phyloP scores from a whole-genome alignment of 768 basidiomycete genomes.

The Galerina marginata region DNA sequence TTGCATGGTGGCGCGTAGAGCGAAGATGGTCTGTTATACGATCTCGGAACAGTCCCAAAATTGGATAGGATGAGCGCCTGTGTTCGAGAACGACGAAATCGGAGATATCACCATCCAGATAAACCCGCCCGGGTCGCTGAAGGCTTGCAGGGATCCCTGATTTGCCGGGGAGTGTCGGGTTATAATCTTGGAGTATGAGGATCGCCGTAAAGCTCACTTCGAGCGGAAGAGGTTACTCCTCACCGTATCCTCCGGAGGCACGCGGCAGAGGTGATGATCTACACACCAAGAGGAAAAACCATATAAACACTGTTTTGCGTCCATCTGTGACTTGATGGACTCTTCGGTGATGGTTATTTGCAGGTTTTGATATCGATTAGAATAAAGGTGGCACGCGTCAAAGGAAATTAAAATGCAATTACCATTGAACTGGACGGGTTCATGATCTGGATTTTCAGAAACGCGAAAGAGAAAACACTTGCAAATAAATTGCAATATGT shows the following conservation, averaged over 20 bases:
- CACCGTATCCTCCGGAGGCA: constrained; percentile 11
- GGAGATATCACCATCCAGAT: no score
- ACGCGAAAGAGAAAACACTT: no score
- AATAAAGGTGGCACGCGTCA: constrained; percentile 6
- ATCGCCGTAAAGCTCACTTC: background rate
- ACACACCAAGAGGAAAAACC: constrained; percentile 1
- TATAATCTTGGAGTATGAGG: background rate
- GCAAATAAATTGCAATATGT: no score
- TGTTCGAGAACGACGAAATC: background rate
- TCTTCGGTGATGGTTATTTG: constrained; percentile 12
- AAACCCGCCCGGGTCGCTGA: no score
- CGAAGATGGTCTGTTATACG: constrained; percentile 3
- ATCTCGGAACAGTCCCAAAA: constrained; percentile 13
- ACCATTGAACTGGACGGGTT: constrained; percentile 4
- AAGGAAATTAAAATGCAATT: background rate
- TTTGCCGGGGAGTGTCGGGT: no score
- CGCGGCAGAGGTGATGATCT: background rate
- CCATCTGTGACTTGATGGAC: constrained; percentile 12
- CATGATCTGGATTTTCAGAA: background rate
- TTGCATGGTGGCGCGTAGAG: constrained; percentile 1
- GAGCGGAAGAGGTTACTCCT: background rate
- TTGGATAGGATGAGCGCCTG: constrained; percentile 8
- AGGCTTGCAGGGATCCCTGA: no score
- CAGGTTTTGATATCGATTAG: constrained; percentile 3
- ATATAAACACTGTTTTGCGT: background rate